These are phyloP conservation scores for Ascochyta viciae-villosae DNA, from an alignment of 2,329 filamentous ascomycete genomes.

Conservation along the genomic window DNA sequence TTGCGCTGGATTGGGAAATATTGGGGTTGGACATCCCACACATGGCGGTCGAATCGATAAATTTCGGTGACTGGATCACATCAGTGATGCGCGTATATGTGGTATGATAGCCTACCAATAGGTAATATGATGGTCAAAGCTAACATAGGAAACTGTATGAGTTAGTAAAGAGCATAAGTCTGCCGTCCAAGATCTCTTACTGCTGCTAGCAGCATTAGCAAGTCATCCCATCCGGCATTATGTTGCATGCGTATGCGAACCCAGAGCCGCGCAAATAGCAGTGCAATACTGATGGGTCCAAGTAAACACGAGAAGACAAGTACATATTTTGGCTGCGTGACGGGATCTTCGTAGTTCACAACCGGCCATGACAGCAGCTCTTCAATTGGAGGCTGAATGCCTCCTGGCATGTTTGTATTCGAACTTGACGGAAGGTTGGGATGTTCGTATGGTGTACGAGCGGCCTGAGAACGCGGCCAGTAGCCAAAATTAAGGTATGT, in stretches of 20 bases:
- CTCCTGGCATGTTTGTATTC: background rate
- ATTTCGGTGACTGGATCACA: constrained; percentile 17
- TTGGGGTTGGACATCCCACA: constrained; percentile 28
- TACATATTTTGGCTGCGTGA: background rate
- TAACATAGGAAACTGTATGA: constrained; percentile 17
- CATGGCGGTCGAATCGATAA: constrained; percentile 26
- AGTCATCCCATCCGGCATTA: constrained; percentile 33
- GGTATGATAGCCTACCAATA: constrained; percentile 13
- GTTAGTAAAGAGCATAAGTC: background rate
- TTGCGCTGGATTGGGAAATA: constrained; percentile 25
- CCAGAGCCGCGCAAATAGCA: constrained; percentile 31
- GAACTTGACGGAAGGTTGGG: too few species aligned
- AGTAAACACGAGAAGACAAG: constrained; percentile 23
- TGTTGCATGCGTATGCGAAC: constrained; percentile 28
- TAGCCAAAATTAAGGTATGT: too few species aligned
- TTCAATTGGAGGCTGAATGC: background rate
- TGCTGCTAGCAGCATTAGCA: constrained; percentile 31
- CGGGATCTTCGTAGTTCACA: background rate
- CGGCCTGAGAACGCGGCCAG: too few species aligned
- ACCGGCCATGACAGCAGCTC: constrained; percentile 3
- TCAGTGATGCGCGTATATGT: constrained; percentile 5
- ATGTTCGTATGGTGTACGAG: too few species aligned
- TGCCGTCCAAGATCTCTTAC: constrained; percentile 4
- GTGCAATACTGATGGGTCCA: constrained; percentile 23
- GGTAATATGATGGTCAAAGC: constrained; percentile 30